Conservation (phyloP, 2,329 filamentous ascomycete genomes). For the Fusarium poae region DNA sequence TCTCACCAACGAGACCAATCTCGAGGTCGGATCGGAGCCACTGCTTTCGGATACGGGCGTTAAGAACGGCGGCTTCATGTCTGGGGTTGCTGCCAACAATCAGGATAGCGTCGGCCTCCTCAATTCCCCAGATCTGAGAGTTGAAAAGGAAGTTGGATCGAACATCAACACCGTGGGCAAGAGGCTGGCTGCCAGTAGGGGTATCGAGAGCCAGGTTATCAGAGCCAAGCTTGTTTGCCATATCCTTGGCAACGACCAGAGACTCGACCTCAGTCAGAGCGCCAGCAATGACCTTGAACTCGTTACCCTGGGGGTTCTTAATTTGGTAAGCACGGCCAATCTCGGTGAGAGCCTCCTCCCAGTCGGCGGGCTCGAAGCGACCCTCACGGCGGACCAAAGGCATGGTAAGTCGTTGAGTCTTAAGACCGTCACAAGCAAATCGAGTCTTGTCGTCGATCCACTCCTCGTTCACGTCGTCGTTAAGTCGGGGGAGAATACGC, state of each 20-base stretch:
- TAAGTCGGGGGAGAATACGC: conserved; percentile 90
- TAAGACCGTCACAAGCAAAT: conserved; percentile 95
- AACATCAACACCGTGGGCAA: conserved; percentile 93
- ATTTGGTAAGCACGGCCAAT: conserved; percentile 84
- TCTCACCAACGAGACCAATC: conserved; percentile 89
- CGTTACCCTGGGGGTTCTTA: conserved; percentile 86
- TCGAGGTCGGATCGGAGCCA: conserved; percentile 96
- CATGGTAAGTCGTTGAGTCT: conserved; percentile 94
- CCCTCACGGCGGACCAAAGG: conserved; percentile 89
- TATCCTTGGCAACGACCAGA: conserved; percentile 95
- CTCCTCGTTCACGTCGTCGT: conserved; percentile 98
- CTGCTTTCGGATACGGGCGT: conserved; percentile 97
- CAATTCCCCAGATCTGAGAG: conserved; percentile 91
- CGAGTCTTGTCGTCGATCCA: conserved; percentile 99
- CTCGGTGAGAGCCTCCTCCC: conserved; percentile 94
- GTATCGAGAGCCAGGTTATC: conserved; percentile 96
- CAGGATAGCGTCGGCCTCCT: conserved; percentile 92
- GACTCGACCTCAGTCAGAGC: conserved; percentile 93
- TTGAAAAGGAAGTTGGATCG: conserved; percentile 98
- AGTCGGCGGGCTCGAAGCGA: conserved; percentile 91
- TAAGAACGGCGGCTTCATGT: conserved; percentile 94
- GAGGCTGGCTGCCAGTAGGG: conserved; percentile 82
- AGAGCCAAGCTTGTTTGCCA: conserved; percentile 95
- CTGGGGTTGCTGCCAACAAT: conserved; percentile 95
- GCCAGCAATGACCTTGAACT: conserved; percentile 95